Percentiles rank a stretch among this genome's conserved stretches.
Conservation (phyloP, 2,329 filamentous ascomycete species). For the Aspergillus brunneoviolaceus region DNA sequence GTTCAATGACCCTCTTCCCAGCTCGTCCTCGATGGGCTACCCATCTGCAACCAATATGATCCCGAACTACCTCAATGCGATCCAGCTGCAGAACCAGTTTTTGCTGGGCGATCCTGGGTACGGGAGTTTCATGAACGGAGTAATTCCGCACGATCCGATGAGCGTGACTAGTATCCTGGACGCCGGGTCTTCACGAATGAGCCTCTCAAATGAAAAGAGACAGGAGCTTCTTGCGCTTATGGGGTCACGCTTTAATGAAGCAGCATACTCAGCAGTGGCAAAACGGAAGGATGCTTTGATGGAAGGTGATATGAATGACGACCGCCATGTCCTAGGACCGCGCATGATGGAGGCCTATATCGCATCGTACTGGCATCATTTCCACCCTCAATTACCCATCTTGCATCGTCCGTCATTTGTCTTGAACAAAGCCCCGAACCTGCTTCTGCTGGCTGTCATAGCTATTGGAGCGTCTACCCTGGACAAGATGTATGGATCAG, state of each 20-base stretch:
- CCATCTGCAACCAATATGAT: conserved; percentile 41
- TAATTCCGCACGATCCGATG: conserved; percentile 73
- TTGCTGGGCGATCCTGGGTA: conserved; percentile 52
- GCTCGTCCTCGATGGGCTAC: conserved; percentile 54
- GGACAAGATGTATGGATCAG: conserved; percentile 74
- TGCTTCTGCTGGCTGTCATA: conserved; percentile 85
- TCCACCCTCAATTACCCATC: conserved; percentile 91
- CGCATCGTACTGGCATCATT: conserved; percentile 89
- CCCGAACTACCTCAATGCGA: conserved; percentile 41
- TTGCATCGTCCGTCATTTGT: conserved; percentile 92
- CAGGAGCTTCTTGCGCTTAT: conserved; percentile 81
- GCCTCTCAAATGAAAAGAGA: conserved; percentile 84
- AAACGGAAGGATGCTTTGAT: conserved; percentile 75
- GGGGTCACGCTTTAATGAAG: conserved; percentile 75
- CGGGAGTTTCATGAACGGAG: conserved; percentile 48
- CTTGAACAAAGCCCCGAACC: conserved; percentile 78
- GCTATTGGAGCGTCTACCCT: conserved; percentile 87
- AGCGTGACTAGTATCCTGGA: conserved; percentile 83
- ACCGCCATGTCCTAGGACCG: conserved; percentile 68
- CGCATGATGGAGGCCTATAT: conserved; percentile 97
- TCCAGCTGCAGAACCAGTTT: conserved; percentile 51
- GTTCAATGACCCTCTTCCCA: conserved; percentile 67
- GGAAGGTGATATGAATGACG: conserved; percentile 69
- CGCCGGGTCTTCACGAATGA: conserved; percentile 72
- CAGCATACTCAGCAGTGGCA: conserved; percentile 69